Conservation (phyloP, 2,329 filamentous ascomycete species). For the Triangularia verruculosa region DNA sequence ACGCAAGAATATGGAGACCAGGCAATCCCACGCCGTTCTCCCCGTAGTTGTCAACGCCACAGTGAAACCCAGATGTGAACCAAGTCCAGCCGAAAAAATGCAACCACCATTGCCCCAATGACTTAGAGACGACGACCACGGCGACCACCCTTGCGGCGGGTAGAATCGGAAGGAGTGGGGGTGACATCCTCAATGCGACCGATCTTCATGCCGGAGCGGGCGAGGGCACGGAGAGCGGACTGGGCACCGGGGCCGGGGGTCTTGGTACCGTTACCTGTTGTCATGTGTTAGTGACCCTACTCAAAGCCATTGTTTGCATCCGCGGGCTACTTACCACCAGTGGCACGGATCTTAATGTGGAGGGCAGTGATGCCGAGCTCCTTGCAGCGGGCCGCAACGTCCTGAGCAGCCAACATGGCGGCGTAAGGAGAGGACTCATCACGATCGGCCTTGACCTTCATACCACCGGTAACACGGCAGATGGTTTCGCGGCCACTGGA, state of each 20-base stretch:
- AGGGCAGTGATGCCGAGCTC: conserved; percentile 79
- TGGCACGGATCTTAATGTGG: conserved; percentile 99
- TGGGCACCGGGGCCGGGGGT: conserved; percentile 98
- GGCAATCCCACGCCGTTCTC: conserved; percentile 64
- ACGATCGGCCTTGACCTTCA: conserved; percentile 99
- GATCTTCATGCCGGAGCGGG: conserved; percentile 99
- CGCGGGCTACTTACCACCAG: conserved; percentile 68
- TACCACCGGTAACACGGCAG: conserved; percentile 98
- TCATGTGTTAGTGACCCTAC: background rate
- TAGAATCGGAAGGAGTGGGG: conserved; percentile 97
- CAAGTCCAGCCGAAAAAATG: conserved; percentile 33
- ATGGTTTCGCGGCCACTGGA: conserved; percentile 99
- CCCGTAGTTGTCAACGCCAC: conserved; percentile 69
- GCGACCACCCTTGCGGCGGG: conserved; percentile 99
- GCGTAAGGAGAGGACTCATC: conserved; percentile 99
- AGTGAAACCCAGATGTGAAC: conserved; percentile 51
- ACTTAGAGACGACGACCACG: conserved; percentile 99
- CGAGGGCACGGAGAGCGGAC: conserved; percentile 96
- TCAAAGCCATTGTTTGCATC: background rate
- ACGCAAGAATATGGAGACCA: conserved; percentile 59
- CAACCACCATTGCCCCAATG: conserved; percentile 31
- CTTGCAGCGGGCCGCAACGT: conserved; percentile 84
- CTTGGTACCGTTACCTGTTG: conserved; percentile 91
- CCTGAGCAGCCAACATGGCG: conserved; percentile 99
- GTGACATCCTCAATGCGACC: conserved; percentile 99